Percentiles rank a stretch among this genome's conserved stretches.
Conservation (phyloP, 2,329 filamentous ascomycete genomes). For the Colletotrichum siamense region DNA sequence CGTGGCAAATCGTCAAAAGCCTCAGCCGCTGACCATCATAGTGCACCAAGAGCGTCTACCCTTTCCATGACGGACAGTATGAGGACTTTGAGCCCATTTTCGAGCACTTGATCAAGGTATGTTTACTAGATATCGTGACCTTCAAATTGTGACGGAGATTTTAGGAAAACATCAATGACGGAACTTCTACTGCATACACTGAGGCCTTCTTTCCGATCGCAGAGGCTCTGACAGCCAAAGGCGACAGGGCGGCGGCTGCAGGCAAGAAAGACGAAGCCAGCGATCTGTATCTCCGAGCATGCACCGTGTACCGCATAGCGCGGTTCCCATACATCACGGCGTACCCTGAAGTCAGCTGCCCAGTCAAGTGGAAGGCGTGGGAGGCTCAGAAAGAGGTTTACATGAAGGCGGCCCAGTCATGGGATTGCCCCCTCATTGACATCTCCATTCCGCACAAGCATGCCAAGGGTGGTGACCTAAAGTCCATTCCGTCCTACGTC, state of each 20-base stretch:
- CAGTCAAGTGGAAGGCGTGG: slow-evolving; percentile 67
- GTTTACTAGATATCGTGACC: neutral
- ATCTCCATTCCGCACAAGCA: slow-evolving; percentile 65
- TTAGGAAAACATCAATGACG: slow-evolving; percentile 66
- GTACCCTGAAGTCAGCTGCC: slow-evolving; percentile 42
- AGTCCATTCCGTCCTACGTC: slow-evolving; percentile 68
- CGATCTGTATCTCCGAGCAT: slow-evolving; percentile 71
- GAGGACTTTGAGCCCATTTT: slow-evolving; percentile 76
- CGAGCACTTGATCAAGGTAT: slow-evolving; percentile 61
- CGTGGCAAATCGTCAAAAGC: neutral
- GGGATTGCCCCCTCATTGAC: slow-evolving; percentile 66
- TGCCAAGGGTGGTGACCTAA: slow-evolving; percentile 54
- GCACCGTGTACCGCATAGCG: slow-evolving; percentile 75
- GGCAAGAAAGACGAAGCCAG: slow-evolving; percentile 60
- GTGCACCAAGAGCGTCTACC: slow-evolving; percentile 69
- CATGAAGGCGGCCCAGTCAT: slow-evolving; percentile 58
- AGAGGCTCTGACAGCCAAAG: slow-evolving; percentile 58
- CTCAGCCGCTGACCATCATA: slow-evolving; percentile 23
- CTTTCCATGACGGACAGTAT: slow-evolving; percentile 74
- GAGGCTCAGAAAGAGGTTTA: slow-evolving; percentile 68
- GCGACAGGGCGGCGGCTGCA: slow-evolving; percentile 51
- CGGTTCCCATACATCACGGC: slow-evolving; percentile 67
- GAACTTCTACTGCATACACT: slow-evolving; percentile 70
- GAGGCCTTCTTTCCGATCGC: slow-evolving; percentile 66
- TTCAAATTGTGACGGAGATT: neutral